Base-by-base conservation (phyloP, 2,329 filamentous ascomycete species). In the Periconia digitata region DNA sequence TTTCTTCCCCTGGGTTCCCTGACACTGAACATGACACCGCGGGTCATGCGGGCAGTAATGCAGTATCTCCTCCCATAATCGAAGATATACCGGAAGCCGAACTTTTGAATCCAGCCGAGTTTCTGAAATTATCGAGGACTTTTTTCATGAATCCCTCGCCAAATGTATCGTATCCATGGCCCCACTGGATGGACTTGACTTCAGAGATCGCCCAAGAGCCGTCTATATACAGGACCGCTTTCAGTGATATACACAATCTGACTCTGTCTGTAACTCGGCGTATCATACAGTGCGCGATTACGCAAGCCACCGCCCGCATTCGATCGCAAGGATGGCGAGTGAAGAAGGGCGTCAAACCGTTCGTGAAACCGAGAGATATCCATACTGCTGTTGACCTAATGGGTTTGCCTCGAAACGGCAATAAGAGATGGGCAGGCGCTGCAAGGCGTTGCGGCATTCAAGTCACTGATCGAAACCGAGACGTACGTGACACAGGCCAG, bases 221-320 rank as follows among this genome's bases (percentile, higher is more conserved):
- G 0, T 83, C 86, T 0, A 82, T 96, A 18, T 85, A 87, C 56
- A 81, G 85, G 6, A 91, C 89, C 1, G 85, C 88, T 0, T 79
- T 95, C n/a, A 79, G 82, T 5, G 89, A 94, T 58, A 86, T 96
- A 38, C 79, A 91, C 60, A 81, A 81, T 8, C 70, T 96, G 2
- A 76, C 81, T 0, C 67, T 87, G 1, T 87, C 81, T 44, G 56
- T 94, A 13, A 92, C 88, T 0, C 83, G 82, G 49, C 80, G 88
- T 12, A 72, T 96, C 1, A 76, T 94, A 2, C 82, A 88, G 40
- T 82, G 87, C 0, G 76, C 83, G 0, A 72, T 94, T 0, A 87
- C 86, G 59, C 81, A 90, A 49, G 82, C 86, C n/a, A 80, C 82
- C 65, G 86, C 87, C 2, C 79, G 90, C 36, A 72, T 90, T 20